A percentile compares a stretch with the other conserved stretches of the same genome.
Conservation (phyloP, 148 eudicot genomes). For the Amaranthus hypochondriacus region DNA sequence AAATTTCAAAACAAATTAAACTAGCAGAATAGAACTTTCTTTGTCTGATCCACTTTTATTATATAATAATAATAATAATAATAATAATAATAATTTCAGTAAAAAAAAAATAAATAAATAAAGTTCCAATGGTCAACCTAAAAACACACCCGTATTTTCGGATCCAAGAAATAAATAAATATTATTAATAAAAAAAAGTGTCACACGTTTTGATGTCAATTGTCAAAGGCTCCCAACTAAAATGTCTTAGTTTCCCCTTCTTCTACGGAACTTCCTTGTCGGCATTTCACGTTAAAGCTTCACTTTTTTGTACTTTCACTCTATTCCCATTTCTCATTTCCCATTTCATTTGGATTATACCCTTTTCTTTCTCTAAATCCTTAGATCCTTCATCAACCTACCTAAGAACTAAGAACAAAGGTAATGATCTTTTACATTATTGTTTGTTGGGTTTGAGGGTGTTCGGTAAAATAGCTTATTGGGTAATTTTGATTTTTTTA, state of each 20-base stretch:
- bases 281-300: background rate
- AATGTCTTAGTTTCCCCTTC: constrained; percentile 7
- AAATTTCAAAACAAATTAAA: too few species aligned
- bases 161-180: constrained; percentile 3
- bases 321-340: background rate
- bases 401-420: too few species aligned
- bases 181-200: background rate
- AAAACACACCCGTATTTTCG: constrained; percentile 5
- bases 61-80: too few species aligned
- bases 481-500: too few species aligned
- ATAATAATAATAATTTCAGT: too few species aligned
- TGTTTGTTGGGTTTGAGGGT: too few species aligned
- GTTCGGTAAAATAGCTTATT: too few species aligned
- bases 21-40: too few species aligned
- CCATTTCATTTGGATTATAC: background rate
- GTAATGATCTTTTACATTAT: too few species aligned
- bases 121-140: background rate
- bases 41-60: too few species aligned
- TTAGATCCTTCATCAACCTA: background rate
- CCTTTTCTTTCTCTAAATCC: background rate
- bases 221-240: background rate
- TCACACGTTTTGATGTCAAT: constrained; percentile 5
- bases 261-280: constrained; percentile 8
- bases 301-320: background rate
- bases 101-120: background rate